Base-by-base conservation (phyloP, 2,329 filamentous ascomycete species). In the Pseudogymnoascus sp. region DNA sequence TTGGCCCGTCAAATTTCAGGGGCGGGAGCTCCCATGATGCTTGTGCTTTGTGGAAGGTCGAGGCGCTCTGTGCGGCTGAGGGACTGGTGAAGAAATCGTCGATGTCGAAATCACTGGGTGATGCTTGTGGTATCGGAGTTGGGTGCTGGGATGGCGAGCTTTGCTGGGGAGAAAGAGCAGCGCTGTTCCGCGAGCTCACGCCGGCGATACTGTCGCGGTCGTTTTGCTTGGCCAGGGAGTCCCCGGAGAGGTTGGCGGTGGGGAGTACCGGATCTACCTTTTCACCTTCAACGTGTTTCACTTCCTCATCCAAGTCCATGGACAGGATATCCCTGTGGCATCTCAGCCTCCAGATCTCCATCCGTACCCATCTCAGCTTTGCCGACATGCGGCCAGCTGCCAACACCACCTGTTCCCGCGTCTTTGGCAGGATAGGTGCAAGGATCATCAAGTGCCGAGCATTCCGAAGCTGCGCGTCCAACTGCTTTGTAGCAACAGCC, bases 341-440 rank as follows among this genome's bases (percentile, higher is more conserved):
- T 71, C 86, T 93, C 70, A 93, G 84, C 62, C 87, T 89, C 91
- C 92, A 97, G 18, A 97, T 94, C 68, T 96, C 91, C 73, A 95
- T 88, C 65, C 93, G 84, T n/a, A 88, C 87, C 93, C 93, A 97
- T 73, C 94, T 96, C 65, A 99, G 77, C 73, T 93, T 92, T 3
- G 91, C 91, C 63, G 92, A 87, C 76, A 96, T 87, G 6, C 89
- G 86, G 5, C 88, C 91, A 18, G 94, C 93, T 16, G 91, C 89
- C 67, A 89, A 81, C n/a, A 97, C 82, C 62, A 97, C 83, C 64
- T 91, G 84, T 65, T 97, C 93, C 65, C 94, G 83, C 0, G 91
- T 92, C 75, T 92, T 92, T n/a, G 88, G 86, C 70, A 96, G 90
- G 53, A 99, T 91, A 0, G 94, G 94, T 0, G 93, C 91, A 23